Evolutionary conservation across 768 basidiomycete genomes (phyloP), one percentile per base, ranked within the genome.

Genomic region (Termitomyces sp.): DNA sequence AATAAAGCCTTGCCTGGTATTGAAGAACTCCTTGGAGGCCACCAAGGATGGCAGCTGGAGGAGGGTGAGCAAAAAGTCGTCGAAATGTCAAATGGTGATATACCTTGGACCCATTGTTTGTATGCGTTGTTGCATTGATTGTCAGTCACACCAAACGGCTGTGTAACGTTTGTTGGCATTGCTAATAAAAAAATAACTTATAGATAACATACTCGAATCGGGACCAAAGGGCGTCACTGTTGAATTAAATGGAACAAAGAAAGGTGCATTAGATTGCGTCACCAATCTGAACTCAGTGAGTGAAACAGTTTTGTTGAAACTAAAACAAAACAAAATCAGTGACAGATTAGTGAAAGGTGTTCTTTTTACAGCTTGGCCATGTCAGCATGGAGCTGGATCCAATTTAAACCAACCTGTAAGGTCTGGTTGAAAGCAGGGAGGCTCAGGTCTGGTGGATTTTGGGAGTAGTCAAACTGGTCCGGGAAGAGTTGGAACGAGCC

Each of bases 401-500:
- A 89, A 36, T 79, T 73, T 51, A 77, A 56, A 33, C 87, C 88
- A 20, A 68, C 69, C 61, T 83, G 72, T 40, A 88, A 67, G 0
- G 76, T 80, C 60, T 84, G 81, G 62, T 86, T 80, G 71, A 82
- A 85, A 11, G 79, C 64, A 49, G 81, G 72, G 55, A 84, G 70
- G 61, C 74, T 78, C 16, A 83, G 80, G 68, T 87, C 84, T 32
- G 70, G 66, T 24, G 77, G 60, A 35, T 74, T 81, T 35, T 54
- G 36, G 4, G 53, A 6, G 65, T 88, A 89, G 40, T 71, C 68
- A 62, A 83, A 79, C 69, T 90, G 89, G 67, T 90, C 87, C n/a
- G 89, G 88, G 79, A 89, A 89, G 28, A 88, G 64, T 60, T 83
- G 85, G 78, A 87, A 87, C 18, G 84, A 77, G 36, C 78, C 74